Evolutionary conservation across 164 flowering plant species (phyloP).

Genomic region (Brasenia schreberi): DNA sequence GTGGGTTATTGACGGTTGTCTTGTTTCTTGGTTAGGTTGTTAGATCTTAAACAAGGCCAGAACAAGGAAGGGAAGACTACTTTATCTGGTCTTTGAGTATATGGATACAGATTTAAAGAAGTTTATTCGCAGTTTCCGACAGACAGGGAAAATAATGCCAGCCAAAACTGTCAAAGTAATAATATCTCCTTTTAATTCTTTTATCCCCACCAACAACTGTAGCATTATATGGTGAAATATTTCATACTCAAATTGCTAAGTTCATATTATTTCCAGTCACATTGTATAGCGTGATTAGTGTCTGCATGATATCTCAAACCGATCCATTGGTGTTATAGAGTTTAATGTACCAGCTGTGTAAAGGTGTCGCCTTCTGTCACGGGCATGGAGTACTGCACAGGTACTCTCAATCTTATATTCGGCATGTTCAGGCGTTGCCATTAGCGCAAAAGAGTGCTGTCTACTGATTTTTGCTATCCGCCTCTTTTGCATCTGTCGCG

Average conservation of each 20-base stretch:
- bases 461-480: background rate
- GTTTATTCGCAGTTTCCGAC: constrained; percentile 58
- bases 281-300: background rate
- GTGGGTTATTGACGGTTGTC: too few relatives aligned
- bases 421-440: background rate
- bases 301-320: background rate
- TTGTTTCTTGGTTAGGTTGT: constrained; percentile 22
- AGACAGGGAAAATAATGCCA: constrained; percentile 40
- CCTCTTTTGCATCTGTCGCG: background rate
- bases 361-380: constrained; percentile 89
- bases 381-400: constrained; percentile 87
- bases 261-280: too few relatives aligned
- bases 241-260: too few relatives aligned
- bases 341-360: constrained; percentile 91
- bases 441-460: background rate
- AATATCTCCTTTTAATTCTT: background rate
- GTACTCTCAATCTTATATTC: constrained; percentile 13
- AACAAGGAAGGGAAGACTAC: constrained; percentile 91
- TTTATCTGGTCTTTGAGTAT: constrained; percentile 86
- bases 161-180: constrained; percentile 39
- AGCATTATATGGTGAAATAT: too few relatives aligned
- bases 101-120: constrained; percentile 94
- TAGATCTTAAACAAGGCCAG: constrained; percentile 88
- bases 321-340: constrained; percentile 19
- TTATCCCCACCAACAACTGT: too few relatives aligned